Percentiles rank a stretch among this genome's conserved stretches.
phyloP scores from a whole-genome alignment of 805 yeast genomes.

The Sungouiella thailandica region DNA sequence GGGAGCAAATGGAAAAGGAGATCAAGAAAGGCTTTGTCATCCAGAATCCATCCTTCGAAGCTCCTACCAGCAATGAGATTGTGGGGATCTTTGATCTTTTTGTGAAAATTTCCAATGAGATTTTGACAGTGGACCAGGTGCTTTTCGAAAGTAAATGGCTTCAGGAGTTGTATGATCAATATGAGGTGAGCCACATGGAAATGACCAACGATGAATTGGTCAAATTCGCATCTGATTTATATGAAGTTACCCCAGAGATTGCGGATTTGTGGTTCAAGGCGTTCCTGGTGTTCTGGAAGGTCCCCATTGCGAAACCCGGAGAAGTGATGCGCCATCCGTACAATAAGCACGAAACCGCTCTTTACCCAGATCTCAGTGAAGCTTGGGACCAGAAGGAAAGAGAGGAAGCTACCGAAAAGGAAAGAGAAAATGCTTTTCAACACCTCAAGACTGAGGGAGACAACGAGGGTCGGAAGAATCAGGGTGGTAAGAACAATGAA shows the following conservation, averaged over 20 bases:
- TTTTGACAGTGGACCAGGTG: slow-evolving; percentile 23
- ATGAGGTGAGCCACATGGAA: neutral
- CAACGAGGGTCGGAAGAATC: too few species aligned
- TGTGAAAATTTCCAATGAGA: slow-evolving; percentile 24
- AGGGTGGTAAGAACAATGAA: too few species aligned
- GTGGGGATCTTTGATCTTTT: slow-evolving; percentile 22
- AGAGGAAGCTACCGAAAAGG: too few species aligned
- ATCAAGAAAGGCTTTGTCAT: slow-evolving; percentile 17
- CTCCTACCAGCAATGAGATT: slow-evolving; percentile 24
- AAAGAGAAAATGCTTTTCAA: too few species aligned
- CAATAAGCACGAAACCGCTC: too few species aligned
- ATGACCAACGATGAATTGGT: neutral
- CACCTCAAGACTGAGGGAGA: too few species aligned
- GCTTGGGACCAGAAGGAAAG: too few species aligned
- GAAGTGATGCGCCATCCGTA: too few species aligned
- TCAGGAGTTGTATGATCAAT: slow-evolving; percentile 14
- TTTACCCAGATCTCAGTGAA: too few species aligned
- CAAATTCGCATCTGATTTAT: slow-evolving; percentile 10
- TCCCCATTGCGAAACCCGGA: slow-evolving; percentile 17
- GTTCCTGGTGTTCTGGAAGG: slow-evolving; percentile 22
- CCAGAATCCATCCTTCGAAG: slow-evolving; percentile 15
- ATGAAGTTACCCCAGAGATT: slow-evolving; percentile 10
- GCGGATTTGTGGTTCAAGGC: slow-evolving; percentile 26
- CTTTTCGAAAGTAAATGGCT: slow-evolving; percentile 22
- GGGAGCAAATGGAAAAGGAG: slow-evolving; percentile 18